Evolutionary conservation across 768 basidiomycete species (phyloP).

Genomic region (Ramaria rubella): DNA sequence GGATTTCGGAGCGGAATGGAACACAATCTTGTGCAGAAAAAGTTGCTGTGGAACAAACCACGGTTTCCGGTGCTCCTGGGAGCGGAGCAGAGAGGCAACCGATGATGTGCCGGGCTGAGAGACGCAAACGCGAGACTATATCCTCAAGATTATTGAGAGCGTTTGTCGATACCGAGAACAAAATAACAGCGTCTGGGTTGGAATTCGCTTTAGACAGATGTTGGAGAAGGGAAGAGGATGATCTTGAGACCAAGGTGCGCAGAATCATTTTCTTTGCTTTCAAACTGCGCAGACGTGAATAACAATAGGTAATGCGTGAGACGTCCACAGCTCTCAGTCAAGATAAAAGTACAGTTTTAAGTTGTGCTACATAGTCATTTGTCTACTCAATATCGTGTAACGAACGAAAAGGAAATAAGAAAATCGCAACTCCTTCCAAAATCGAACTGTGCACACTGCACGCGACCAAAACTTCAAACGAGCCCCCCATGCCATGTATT

Average conservation of each 20-base stretch:
- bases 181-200: constrained; percentile 35
- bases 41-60: constrained; percentile 53
- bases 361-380: too few species aligned
- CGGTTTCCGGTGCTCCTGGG: constrained; percentile 23
- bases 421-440: too few species aligned
- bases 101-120: constrained; percentile 30
- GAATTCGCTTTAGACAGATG: constrained; percentile 28
- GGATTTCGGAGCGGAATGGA: constrained; percentile 57
- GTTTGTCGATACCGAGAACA: constrained; percentile 47
- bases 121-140: constrained; percentile 20
- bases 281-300: too few species aligned
- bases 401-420: too few species aligned
- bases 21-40: constrained; percentile 39
- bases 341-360: too few species aligned
- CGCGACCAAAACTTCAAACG: too few species aligned
- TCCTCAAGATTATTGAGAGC: constrained; percentile 30
- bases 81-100: constrained; percentile 60
- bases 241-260: constrained; percentile 20
- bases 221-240: constrained; percentile 29
- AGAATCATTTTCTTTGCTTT: background rate
- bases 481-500: too few species aligned
- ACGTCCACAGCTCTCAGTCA: too few species aligned
- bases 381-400: too few species aligned
- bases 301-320: too few species aligned
- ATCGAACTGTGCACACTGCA: too few species aligned